A percentile compares a stretch with the other conserved stretches of the same genome.
Conservation (phyloP, 352 stramenopile genomes). For the Phytophthora cryptogea region DNA sequence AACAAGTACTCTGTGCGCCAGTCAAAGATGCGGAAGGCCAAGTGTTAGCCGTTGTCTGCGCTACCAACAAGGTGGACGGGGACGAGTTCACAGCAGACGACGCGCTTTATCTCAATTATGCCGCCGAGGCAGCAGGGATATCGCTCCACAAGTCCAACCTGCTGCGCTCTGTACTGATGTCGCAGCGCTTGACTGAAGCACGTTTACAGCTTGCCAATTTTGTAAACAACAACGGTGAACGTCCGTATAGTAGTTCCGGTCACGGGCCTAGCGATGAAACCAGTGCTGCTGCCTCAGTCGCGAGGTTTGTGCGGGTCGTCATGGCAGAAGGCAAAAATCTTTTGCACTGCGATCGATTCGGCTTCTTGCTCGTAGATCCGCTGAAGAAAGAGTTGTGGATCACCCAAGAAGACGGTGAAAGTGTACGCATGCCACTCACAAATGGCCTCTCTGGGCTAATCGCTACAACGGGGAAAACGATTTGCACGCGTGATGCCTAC, state of each 20-base stretch:
- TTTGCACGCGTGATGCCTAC: conserved; percentile 65
- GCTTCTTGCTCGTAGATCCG: conserved; percentile 64
- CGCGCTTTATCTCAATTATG: conserved; percentile 76
- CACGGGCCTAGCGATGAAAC: conserved; percentile 42
- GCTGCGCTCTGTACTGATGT: conserved; percentile 65
- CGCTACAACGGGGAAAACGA: conserved; percentile 49
- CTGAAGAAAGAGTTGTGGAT: conserved; percentile 79
- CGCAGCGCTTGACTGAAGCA: conserved; percentile 66
- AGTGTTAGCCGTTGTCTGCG: conserved; percentile 66
- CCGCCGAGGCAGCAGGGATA: conserved; percentile 69
- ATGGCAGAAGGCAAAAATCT: conserved; percentile 61
- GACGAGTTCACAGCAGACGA: conserved; percentile 73
- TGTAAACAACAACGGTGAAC: conserved; percentile 44
- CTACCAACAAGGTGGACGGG: conserved; percentile 72
- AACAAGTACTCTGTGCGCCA: conserved; percentile 62
- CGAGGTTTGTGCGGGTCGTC: conserved; percentile 59
- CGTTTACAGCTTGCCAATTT: conserved; percentile 67
- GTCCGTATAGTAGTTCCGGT: conserved; percentile 30
- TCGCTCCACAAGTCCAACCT: conserved; percentile 75
- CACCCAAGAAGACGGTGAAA: conserved; percentile 57
- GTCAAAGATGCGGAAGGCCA: conserved; percentile 56
- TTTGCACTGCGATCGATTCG: conserved; percentile 64
- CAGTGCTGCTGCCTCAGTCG: conserved; percentile 48
- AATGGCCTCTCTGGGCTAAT: conserved; percentile 66
- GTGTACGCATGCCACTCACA: conserved; percentile 61